Conservation (phyloP, 495 filamentous ascomycete species). For the Talaromyces proteolyticus region DNA sequence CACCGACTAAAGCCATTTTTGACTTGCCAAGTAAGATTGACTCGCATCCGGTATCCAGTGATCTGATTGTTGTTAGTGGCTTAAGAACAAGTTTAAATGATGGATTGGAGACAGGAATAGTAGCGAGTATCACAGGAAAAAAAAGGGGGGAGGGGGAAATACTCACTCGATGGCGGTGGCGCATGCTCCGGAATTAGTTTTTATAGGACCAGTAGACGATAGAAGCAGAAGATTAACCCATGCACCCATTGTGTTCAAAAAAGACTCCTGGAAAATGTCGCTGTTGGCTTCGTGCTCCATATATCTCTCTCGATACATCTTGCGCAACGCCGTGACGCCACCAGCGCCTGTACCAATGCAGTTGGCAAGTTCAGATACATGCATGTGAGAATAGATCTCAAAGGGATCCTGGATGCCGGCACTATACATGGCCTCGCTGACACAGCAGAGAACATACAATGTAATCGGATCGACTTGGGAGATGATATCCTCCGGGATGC, state of each 20-base stretch:
- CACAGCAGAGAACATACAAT: conserved; percentile 9
- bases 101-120: no score
- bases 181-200: conserved; percentile 15
- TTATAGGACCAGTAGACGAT: conserved; percentile 14
- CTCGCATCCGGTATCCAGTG: conserved; percentile 15
- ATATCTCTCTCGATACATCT: conserved; percentile 12
- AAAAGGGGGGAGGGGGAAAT: no score
- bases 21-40: conserved; percentile 10
- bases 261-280: conserved; percentile 18
- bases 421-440: conserved; percentile 10
- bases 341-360: conserved; percentile 14
- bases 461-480: conserved; percentile 12
- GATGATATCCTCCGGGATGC: conserved; percentile 17
- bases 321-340: conserved; percentile 4
- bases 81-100: no score
- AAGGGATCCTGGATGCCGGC: conserved; percentile 15
- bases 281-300: conserved; percentile 11
- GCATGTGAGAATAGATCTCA: conserved; percentile 16
- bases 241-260: conserved; percentile 15
- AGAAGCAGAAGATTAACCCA: conserved; percentile 22
- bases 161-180: conserved; percentile 9
- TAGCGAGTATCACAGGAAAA: no score
- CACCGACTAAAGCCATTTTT: conserved; percentile 13
- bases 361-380: conserved; percentile 16
- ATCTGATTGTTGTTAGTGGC: no score